Conservation (phyloP, 2,329 filamentous ascomycete genomes). For the Aciculosporium take region DNA sequence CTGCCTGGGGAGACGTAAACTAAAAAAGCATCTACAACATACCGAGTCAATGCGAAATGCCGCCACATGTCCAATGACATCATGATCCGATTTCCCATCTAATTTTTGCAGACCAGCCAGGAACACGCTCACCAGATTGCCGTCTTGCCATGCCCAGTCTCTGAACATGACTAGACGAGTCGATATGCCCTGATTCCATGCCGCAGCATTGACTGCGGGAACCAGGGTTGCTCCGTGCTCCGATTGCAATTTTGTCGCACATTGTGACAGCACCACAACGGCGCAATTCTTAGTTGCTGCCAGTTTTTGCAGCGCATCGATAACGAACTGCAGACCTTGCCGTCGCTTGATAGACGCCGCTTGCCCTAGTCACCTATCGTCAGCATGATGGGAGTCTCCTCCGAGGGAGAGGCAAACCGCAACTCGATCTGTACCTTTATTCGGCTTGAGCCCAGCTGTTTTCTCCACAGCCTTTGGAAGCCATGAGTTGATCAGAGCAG, state of each 20-base stretch:
- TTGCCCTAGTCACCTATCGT: conserved; percentile 16
- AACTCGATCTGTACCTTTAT: conserved; percentile 21
- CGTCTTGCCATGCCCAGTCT: conserved; percentile 49
- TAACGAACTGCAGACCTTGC: conserved; percentile 45
- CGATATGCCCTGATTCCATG: conserved; percentile 69
- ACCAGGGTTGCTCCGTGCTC: conserved; percentile 54
- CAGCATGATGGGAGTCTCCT: not conserved
- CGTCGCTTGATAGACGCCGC: conserved; percentile 28
- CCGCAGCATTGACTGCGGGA: conserved; percentile 57
- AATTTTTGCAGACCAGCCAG: conserved; percentile 53
- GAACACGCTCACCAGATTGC: conserved; percentile 33
- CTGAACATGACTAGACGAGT: conserved; percentile 65
- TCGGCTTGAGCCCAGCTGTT: conserved; percentile 22
- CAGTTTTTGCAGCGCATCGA: conserved; percentile 59
- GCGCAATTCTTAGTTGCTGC: conserved; percentile 60
- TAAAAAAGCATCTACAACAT: conserved; percentile 10
- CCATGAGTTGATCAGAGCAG: conserved; percentile 60
- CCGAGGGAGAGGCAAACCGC: not conserved
- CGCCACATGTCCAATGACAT: conserved; percentile 27
- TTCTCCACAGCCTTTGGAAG: conserved; percentile 48
- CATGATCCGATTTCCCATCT: conserved; percentile 33
- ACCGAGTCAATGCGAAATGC: conserved; percentile 37
- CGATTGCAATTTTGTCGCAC: conserved; percentile 63
- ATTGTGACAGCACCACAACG: conserved; percentile 64
- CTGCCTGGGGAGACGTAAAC: not conserved